Evolutionary conservation across 305 asterid species (phyloP), one percentile per base, ranked within the genome.

Genomic region (Fraxinus angustifolia): DNA sequence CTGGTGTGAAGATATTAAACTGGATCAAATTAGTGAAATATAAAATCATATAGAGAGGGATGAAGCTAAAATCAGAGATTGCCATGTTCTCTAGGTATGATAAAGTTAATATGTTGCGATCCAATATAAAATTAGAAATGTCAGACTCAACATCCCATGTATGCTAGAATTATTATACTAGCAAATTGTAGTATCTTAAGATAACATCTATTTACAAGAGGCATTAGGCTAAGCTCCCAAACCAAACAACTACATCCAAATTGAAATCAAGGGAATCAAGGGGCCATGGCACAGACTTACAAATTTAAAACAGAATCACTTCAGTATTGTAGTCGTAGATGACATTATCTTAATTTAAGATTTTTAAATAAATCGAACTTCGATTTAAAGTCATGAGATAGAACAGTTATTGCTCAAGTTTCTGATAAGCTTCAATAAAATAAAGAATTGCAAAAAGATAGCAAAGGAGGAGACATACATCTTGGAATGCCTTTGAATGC

Each of bases 401-500:
- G 19, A 12, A 11, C 33, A 67, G 17, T 26, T 67, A 1, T 67
- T 2, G 5, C 17, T 67, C 73, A 28, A 26, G 8, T 10, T 67
- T 21, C 21, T 0, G 35, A 30, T 67, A 6, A 67, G 73, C 73
- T 67, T 67, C 73, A 67, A 67, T 1, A 2, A 17, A 35, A 11
- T 5, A n/a, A n/a, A 53, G 21, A 10, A 62, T 19, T 21, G 23
- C 35, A 35, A 67, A 67, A 11, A 6, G 6, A 12, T 28, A 28
- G 36, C 0, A 28, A 1, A 3, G 17, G 36, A 67, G 73, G 35
- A 2, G 45, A 62, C 96, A 84, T 89, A 93, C 97, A 77, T 93
- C 96, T 89, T 92, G 97, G 90, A 94, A 94, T 6, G 98, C 97
- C 89, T 91, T 93, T 5, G 90, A 19, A 45, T 94, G 98, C 83